A percentile compares a stretch with the other conserved stretches of the same genome.
Evolutionary conservation across 306 rosid genomes (phyloP).

Genomic region (Senna siamea): DNA sequence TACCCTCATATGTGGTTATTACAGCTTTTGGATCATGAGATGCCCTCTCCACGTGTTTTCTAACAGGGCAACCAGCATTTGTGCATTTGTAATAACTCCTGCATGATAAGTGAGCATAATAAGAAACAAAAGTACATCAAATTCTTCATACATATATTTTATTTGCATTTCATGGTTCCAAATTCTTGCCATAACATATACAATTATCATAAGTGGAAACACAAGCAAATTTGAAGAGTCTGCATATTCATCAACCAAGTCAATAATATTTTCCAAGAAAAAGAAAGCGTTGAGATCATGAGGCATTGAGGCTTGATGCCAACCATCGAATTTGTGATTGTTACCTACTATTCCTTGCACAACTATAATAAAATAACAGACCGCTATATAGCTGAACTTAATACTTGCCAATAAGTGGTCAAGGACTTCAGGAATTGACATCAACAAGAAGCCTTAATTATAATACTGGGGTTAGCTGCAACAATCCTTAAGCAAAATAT

Average conservation of each 20-base stretch:
- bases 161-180: not conserved
- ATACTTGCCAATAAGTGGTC: not conserved
- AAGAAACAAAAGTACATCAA: slow-evolving; percentile 35
- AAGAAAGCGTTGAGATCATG: slow-evolving; percentile 5
- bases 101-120: slow-evolving; percentile 47
- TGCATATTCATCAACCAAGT: not conserved
- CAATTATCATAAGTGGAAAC: too few relatives aligned
- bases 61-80: slow-evolving; percentile 90
- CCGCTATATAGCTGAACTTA: not conserved
- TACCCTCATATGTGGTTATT: slow-evolving; percentile 94
- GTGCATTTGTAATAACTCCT: slow-evolving; percentile 99
- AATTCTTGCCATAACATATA: not conserved
- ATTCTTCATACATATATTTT: not conserved
- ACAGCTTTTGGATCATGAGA: slow-evolving; percentile 98
- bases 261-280: slow-evolving; percentile 3
- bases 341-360: not conserved
- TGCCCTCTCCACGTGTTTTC: slow-evolving; percentile 98
- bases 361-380: not conserved
- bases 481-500: slow-evolving; percentile 22
- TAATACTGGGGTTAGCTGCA: not conserved
- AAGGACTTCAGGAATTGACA: slow-evolving; percentile 5
- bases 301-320: not conserved
- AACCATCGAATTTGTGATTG: not conserved
- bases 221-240: slow-evolving; percentile 9
- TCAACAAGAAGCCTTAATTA: not conserved